Evolutionary conservation across 2,329 filamentous ascomycete genomes (phyloP).

Genomic region (Cephalotrichum gorgonifer): DNA sequence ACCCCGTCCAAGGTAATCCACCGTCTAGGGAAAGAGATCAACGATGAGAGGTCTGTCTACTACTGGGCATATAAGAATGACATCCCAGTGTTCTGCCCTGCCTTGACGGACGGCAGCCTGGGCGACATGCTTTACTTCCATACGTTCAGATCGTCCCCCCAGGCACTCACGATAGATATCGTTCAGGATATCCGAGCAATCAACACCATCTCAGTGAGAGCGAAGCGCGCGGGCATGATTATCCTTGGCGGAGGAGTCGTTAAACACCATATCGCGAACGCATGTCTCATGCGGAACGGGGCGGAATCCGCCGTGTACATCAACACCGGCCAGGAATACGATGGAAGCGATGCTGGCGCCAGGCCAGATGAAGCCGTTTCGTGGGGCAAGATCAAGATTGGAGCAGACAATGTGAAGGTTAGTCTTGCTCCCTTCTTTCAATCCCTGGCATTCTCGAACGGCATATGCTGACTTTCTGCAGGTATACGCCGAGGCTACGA

Average conservation of each 20-base stretch:
- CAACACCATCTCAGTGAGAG: slow-evolving; percentile 82
- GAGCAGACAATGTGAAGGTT: slow-evolving; percentile 83
- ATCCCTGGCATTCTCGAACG: background rate
- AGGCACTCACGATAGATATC: slow-evolving; percentile 76
- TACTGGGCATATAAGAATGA: slow-evolving; percentile 98
- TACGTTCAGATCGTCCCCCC: slow-evolving; percentile 80
- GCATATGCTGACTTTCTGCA: slow-evolving; percentile 14
- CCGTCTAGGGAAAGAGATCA: slow-evolving; percentile 85
- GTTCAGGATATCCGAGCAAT: slow-evolving; percentile 88
- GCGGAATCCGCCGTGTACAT: slow-evolving; percentile 96
- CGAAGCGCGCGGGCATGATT: slow-evolving; percentile 87
- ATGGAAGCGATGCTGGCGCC: slow-evolving; percentile 91
- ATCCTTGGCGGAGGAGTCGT: slow-evolving; percentile 90
- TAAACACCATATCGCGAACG: slow-evolving; percentile 98
- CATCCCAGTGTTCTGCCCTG: slow-evolving; percentile 95
- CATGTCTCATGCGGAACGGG: slow-evolving; percentile 93
- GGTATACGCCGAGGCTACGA: slow-evolving; percentile 56
- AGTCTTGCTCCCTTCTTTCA: slow-evolving; percentile 9
- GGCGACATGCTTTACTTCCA: slow-evolving; percentile 99
- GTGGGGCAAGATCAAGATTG: slow-evolving; percentile 95
- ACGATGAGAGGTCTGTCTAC: slow-evolving; percentile 82
- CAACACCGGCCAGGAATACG: slow-evolving; percentile 95
- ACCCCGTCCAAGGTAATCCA: slow-evolving; percentile 89
- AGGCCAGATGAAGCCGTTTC: slow-evolving; percentile 93
- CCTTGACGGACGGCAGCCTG: slow-evolving; percentile 85